Evolutionary conservation across 2,329 filamentous ascomycete species (phyloP).

Genomic region (Talaromyces verruculosus): DNA sequence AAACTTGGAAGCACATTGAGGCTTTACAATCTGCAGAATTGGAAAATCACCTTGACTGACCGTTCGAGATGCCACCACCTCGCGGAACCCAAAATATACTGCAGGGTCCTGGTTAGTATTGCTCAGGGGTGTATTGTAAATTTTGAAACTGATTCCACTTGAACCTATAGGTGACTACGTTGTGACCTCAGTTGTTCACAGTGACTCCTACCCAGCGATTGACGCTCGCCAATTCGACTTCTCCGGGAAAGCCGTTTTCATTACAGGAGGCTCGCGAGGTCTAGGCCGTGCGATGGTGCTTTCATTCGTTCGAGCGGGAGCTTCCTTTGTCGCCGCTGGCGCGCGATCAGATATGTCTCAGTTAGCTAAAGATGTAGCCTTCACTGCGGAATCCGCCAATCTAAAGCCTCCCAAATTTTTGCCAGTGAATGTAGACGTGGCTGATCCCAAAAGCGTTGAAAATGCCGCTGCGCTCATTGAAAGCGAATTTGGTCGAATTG

Average conservation of each 20-base stretch:
- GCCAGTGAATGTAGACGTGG: conserved; percentile 47
- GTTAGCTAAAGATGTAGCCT: conserved; percentile 37
- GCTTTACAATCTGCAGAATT: not conserved
- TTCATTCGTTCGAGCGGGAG: conserved; percentile 56
- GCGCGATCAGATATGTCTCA: conserved; percentile 52
- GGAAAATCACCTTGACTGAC: not conserved
- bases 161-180: conserved; percentile 22
- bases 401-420: conserved; percentile 39
- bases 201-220: conserved; percentile 57
- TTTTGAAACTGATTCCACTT: not conserved
- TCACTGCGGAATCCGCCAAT: conserved; percentile 36
- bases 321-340: conserved; percentile 53
- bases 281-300: conserved; percentile 56
- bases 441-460: conserved; percentile 38
- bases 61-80: conserved; percentile 8
- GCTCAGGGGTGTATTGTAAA: not conserved
- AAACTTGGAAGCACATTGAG: not conserved
- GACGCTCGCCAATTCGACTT: conserved; percentile 42
- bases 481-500: conserved; percentile 40
- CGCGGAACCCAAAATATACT: conserved; percentile 15
- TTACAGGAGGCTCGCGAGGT: conserved; percentile 58
- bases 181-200: conserved; percentile 36
- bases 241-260: conserved; percentile 48
- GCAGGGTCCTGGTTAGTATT: conserved; percentile 12
- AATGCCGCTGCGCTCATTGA: conserved; percentile 35